Conservation (phyloP, 1,284 basidiomycete species). For the Mycosarcoma mackinlayi region DNA sequence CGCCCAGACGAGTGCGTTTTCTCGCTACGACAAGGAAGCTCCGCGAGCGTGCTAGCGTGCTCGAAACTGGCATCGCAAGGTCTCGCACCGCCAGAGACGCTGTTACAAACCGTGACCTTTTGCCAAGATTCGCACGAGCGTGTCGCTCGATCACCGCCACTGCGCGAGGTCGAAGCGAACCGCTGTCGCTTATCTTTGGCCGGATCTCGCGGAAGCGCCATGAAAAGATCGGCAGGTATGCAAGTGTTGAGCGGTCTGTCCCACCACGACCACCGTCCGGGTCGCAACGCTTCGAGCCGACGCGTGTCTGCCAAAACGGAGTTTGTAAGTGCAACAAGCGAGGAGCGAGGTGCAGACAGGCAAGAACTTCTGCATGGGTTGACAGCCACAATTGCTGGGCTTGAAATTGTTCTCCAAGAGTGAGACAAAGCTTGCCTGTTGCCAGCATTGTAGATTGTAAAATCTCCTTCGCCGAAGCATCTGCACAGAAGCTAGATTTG, state of each 20-base stretch:
- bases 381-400: conserved; percentile 6
- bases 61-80: too few species aligned
- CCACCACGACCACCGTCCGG: too few species aligned
- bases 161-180: not conserved
- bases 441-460: too few species aligned
- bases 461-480: too few species aligned
- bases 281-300: not conserved
- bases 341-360: conserved; percentile 9
- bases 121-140: not conserved
- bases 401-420: not conserved
- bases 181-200: conserved; percentile 1
- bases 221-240: conserved; percentile 1
- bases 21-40: too few species aligned
- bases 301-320: not conserved
- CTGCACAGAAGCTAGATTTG: too few species aligned
- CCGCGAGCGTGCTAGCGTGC: too few species aligned
- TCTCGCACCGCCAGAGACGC: too few species aligned
- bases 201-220: not conserved
- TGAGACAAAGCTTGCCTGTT: too few species aligned
- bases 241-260: too few species aligned
- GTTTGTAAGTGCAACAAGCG: conserved; percentile 7
- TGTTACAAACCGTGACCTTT: too few species aligned
- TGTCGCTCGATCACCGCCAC: not conserved
- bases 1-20: too few species aligned
- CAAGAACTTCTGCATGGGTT: not conserved